Base-by-base conservation (phyloP, 345 rosid species). In the Hypericum perforatum region DNA sequence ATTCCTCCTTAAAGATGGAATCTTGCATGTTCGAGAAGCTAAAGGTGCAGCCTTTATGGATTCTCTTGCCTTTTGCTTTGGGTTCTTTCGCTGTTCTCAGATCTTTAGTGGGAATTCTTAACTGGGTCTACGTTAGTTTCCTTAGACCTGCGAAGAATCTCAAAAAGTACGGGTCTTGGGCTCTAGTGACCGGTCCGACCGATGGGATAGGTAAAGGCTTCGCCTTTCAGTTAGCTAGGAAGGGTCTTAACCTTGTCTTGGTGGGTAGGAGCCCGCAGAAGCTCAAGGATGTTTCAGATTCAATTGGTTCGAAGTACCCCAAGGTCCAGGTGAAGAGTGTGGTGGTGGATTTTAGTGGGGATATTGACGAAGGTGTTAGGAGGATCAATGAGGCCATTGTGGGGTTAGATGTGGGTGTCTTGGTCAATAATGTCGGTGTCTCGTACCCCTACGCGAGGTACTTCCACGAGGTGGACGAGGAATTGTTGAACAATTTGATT, bases 401-500 rank as follows among this genome's bases (percentile, higher is more conserved):
- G 11, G 95, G 79, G 0, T 53, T 89, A 59, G 99, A 92, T 37
- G 72, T 92, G 44, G 99, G 99, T 22, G 53, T 89, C 15, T 59
- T 92, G 74, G 75, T 92, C 51, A 92, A 92, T 42, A 92, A 89
- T 60, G 99, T 82, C 5, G 99, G 99, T 49, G 63, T 85, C 29
- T 88, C 99, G 5, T 92, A 92, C 59, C 97, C 99, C 5, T 92
- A 82, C 43, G 97, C 97, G 0, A 84, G 91, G 76, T 89, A 76
- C 63, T 86, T 92, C 55, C 99, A 92, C 42, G 97, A 92, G 67
- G 78, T 92, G 22, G 99, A 85, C 14, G 84, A 73, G 39, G 84
- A 76, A 9, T 54, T 92, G 65, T 37, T 88, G 49, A 80, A 54
- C 41, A 74, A 76, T 51, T 52, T 92, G 73, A 78, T 89, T 61